Percentiles rank a stretch among this genome's conserved stretches.
phyloP scores from a whole-genome alignment of 768 basidiomycete species.

The Psilocybe azurescens region DNA sequence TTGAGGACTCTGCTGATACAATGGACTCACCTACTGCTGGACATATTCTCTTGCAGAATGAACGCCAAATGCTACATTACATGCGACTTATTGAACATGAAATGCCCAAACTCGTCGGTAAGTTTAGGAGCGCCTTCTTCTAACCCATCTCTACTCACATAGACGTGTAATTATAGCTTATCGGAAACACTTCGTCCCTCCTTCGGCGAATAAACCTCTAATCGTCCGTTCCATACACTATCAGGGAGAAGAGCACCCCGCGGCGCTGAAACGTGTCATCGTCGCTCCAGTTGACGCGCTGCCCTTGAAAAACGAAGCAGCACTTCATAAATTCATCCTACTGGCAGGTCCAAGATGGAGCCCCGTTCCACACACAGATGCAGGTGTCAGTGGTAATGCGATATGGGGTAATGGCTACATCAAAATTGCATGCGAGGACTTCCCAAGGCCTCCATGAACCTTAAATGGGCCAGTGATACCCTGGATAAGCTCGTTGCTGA shows the following conservation, averaged over 20 bases:
- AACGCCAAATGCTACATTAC: constrained; percentile 77
- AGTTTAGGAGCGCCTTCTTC: constrained; percentile 15
- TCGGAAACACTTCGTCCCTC: constrained; percentile 80
- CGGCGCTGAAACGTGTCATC: constrained; percentile 69
- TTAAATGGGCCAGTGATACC: constrained; percentile 93
- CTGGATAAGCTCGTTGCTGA: constrained; percentile 79
- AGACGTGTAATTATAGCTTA: constrained; percentile 55
- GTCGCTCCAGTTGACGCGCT: constrained; percentile 78
- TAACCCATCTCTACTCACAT: background rate
- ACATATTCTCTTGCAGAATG: constrained; percentile 75
- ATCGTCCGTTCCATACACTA: constrained; percentile 79
- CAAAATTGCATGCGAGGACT: constrained; percentile 91
- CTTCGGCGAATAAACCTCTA: constrained; percentile 59
- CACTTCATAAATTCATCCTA: constrained; percentile 85
- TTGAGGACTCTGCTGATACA: constrained; percentile 49
- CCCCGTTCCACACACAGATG: constrained; percentile 70
- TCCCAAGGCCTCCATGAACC: constrained; percentile 82
- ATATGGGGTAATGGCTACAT: constrained; percentile 77
- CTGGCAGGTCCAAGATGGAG: constrained; percentile 91
- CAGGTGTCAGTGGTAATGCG: constrained; percentile 58
- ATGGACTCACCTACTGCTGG: constrained; percentile 75
- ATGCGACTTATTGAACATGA: constrained; percentile 89
- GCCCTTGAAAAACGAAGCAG: constrained; percentile 64
- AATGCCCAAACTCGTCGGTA: constrained; percentile 86
- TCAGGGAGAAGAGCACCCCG: constrained; percentile 78